Percentiles rank a stretch among this genome's conserved stretches.
Evolutionary conservation across 805 yeast genomes (phyloP).

Genomic region (Suhomyces vadensis): DNA sequence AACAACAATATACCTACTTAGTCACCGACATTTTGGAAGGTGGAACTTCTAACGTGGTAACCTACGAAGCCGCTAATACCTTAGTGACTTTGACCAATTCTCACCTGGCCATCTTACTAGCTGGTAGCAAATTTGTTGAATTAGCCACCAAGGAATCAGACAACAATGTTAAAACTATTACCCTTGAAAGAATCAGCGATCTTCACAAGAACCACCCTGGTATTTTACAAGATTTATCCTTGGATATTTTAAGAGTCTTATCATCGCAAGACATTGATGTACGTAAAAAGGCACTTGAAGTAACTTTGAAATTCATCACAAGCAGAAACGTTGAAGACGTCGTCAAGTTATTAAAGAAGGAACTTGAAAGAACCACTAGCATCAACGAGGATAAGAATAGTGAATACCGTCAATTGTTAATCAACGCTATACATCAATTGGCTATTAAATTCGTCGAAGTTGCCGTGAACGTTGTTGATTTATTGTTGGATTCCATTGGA

Average conservation of each 20-base stretch:
- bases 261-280: conserved; percentile 91
- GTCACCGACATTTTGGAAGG: conserved; percentile 73
- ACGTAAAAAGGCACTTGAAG: conserved; percentile 81
- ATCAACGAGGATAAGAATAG: conserved; percentile 75
- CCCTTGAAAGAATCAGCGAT: conserved; percentile 80
- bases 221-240: conserved; percentile 73
- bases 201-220: conserved; percentile 78
- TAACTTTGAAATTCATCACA: conserved; percentile 77
- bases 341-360: conserved; percentile 87
- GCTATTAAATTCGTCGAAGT: conserved; percentile 89
- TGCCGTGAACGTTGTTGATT: conserved; percentile 86
- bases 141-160: conserved; percentile 92
- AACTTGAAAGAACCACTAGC: conserved; percentile 70
- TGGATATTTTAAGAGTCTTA: conserved; percentile 84
- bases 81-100: conserved; percentile 60
- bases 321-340: conserved; percentile 93
- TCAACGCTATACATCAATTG: conserved; percentile 83
- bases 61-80: conserved; percentile 89
- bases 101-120: conserved; percentile 67
- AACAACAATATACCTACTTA: conserved; percentile 68
- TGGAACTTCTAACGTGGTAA: conserved; percentile 63
- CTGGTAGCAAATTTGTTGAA: conserved; percentile 84
- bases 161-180: conserved; percentile 90
- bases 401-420: conserved; percentile 86
- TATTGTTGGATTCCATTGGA: conserved; percentile 80